Conservation (phyloP, 305 asterid species). For the Petunia hybrid region DNA sequence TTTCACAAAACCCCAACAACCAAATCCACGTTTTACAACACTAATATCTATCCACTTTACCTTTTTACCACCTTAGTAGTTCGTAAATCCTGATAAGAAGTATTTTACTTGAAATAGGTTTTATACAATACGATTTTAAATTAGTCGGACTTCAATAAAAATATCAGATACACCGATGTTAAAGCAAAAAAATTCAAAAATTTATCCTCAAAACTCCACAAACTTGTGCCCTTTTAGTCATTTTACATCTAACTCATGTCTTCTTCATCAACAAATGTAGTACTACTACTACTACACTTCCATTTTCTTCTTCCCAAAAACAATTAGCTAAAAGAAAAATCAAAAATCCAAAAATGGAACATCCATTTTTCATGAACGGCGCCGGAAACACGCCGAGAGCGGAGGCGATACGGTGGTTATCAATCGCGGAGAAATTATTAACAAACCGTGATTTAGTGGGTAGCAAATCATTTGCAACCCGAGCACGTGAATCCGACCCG, state of each 20-base stretch:
- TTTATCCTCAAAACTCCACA: not conserved
- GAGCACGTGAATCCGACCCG: conserved; percentile 95
- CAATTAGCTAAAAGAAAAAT: not conserved
- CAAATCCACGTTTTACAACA: not conserved
- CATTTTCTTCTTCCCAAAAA: conserved; percentile 2
- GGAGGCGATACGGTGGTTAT: conserved; percentile 75
- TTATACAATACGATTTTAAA: too few species aligned
- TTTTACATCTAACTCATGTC: not conserved
- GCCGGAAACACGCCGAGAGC: conserved; percentile 53
- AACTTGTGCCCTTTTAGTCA: conserved; percentile 26
- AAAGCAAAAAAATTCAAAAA: too few species aligned
- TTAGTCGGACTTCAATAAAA: too few species aligned
- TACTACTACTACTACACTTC: not conserved
- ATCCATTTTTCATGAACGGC: conserved; percentile 65
- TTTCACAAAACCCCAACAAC: not conserved
- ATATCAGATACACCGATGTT: too few species aligned
- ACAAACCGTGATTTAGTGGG: conserved; percentile 61
- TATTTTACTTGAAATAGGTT: too few species aligned
- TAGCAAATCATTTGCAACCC: conserved; percentile 86
- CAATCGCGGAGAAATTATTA: conserved; percentile 67
- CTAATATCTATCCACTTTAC: not conserved
- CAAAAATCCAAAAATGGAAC: conserved; percentile 51
- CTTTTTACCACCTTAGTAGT: not conserved
- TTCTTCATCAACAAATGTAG: not conserved
- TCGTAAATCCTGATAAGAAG: too few species aligned